Percentiles rank a stretch among this genome's conserved stretches.
phyloP scores from a whole-genome alignment of 768 basidiomycete species.

The Hypholoma fasciculare region DNA sequence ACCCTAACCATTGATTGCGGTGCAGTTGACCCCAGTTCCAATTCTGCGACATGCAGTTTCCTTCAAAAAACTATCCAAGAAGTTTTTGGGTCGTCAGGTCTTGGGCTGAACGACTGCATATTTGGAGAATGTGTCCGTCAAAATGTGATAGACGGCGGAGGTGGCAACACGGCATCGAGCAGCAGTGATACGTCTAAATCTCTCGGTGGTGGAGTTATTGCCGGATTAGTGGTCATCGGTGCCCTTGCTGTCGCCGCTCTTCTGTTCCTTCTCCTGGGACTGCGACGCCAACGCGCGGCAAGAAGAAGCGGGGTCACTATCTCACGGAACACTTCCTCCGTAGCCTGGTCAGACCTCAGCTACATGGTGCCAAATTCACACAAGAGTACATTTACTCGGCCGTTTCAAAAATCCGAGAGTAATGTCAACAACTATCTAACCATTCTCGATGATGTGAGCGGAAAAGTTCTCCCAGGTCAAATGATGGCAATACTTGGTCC shows the following conservation, averaged over 20 bases:
- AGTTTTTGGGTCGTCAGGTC: slow-evolving; percentile 74
- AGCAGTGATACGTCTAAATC: slow-evolving; percentile 35
- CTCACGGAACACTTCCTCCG: slow-evolving; percentile 48
- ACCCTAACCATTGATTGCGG: slow-evolving; percentile 70
- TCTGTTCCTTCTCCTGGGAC: slow-evolving; percentile 61
- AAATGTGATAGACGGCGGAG: slow-evolving; percentile 63
- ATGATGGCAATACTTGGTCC: slow-evolving; percentile 94
- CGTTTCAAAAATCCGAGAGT: slow-evolving; percentile 16
- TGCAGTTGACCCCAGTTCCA: slow-evolving; percentile 38
- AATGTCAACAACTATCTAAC: slow-evolving; percentile 50
- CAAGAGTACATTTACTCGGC: background rate
- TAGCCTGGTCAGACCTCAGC: slow-evolving; percentile 69
- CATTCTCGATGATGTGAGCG: slow-evolving; percentile 71
- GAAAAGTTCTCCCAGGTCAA: slow-evolving; percentile 73
- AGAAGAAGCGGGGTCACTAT: slow-evolving; percentile 40
- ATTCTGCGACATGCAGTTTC: slow-evolving; percentile 70
- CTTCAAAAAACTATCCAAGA: slow-evolving; percentile 64
- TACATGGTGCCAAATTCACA: slow-evolving; percentile 52
- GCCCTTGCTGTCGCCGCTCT: slow-evolving; percentile 59
- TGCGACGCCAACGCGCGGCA: slow-evolving; percentile 62
- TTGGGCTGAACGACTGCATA: slow-evolving; percentile 69
- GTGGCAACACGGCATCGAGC: slow-evolving; percentile 33
- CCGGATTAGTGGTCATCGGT: slow-evolving; percentile 86
- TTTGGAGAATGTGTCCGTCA: slow-evolving; percentile 92
- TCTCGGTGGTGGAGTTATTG: slow-evolving; percentile 84